phyloP scores from a whole-genome alignment of 768 basidiomycete species.

The Calvatia gigantea region DNA sequence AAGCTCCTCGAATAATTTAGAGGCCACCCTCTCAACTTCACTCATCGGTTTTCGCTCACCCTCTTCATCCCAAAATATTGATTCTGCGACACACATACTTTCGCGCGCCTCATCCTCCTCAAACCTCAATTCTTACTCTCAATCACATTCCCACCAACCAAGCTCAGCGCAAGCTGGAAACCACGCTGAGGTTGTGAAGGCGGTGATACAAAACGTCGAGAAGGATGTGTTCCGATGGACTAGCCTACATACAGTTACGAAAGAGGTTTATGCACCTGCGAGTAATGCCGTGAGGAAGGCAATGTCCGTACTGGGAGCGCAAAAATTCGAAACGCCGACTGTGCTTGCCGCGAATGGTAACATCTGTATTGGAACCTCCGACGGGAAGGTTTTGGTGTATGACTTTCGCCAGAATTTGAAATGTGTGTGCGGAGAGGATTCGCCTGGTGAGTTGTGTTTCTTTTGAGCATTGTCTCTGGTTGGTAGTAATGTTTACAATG shows the following conservation, averaged over 20 bases:
- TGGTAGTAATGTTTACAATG: constrained; percentile 16
- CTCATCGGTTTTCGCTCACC: constrained; percentile 38
- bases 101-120: constrained; percentile 67
- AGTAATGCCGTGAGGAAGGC: constrained; percentile 51
- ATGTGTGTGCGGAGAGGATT: constrained; percentile 72
- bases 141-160: constrained; percentile 17
- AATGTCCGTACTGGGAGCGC: constrained; percentile 56
- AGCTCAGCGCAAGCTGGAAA: background rate
- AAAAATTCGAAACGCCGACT: constrained; percentile 64
- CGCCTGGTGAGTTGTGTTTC: constrained; percentile 43
- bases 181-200: background rate
- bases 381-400: constrained; percentile 77
- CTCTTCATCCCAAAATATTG: constrained; percentile 41
- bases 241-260: constrained; percentile 52
- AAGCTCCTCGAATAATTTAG: constrained; percentile 26
- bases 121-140: constrained; percentile 27
- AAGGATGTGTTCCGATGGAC: constrained; percentile 79
- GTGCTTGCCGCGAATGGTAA: constrained; percentile 83
- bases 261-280: constrained; percentile 42
- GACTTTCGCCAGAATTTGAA: constrained; percentile 87
- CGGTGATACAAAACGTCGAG: constrained; percentile 19
- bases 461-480: background rate
- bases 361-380: constrained; percentile 84
- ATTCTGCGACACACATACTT: constrained; percentile 62
- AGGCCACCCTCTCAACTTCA: background rate